Conservation (phyloP, 78 protist genomes). For the Dictyostelium citrinum region DNA sequence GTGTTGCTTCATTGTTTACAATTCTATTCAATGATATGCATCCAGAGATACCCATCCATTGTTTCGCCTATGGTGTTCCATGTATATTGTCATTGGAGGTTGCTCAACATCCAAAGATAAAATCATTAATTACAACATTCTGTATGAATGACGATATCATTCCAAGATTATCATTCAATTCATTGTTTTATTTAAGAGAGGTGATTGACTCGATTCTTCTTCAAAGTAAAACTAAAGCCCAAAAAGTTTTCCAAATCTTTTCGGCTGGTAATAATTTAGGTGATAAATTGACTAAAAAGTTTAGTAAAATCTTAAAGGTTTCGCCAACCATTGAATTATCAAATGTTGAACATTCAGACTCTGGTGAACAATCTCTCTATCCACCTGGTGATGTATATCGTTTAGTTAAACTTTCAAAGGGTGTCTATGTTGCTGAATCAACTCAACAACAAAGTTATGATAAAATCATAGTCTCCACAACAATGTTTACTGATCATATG, state of each 20-base stretch:
- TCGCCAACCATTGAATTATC: constrained; percentile 58
- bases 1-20: constrained; percentile 68
- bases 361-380: constrained; percentile 32
- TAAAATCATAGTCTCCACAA: constrained; percentile 57
- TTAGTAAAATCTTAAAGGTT: constrained; percentile 64
- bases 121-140: constrained; percentile 24
- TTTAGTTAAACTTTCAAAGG: constrained; percentile 45
- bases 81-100: constrained; percentile 47
- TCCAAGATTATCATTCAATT: constrained; percentile 60
- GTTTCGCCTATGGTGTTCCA: constrained; percentile 70
- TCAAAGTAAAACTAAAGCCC: constrained; percentile 55
- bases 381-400: constrained; percentile 65
- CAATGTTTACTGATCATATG: constrained; percentile 80
- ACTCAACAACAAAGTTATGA: constrained; percentile 13
- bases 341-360: constrained; percentile 13
- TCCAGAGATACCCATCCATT: constrained; percentile 63
- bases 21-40: constrained; percentile 67
- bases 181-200: constrained; percentile 50
- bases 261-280: constrained; percentile 40
- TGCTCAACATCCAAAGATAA: not conserved
- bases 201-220: constrained; percentile 24
- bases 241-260: constrained; percentile 59
- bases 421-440: constrained; percentile 51
- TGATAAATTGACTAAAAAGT: constrained; percentile 10
- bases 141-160: constrained; percentile 74